Conservation (phyloP, 1,284 basidiomycete species). For the Apiotrichum domesticum region DNA sequence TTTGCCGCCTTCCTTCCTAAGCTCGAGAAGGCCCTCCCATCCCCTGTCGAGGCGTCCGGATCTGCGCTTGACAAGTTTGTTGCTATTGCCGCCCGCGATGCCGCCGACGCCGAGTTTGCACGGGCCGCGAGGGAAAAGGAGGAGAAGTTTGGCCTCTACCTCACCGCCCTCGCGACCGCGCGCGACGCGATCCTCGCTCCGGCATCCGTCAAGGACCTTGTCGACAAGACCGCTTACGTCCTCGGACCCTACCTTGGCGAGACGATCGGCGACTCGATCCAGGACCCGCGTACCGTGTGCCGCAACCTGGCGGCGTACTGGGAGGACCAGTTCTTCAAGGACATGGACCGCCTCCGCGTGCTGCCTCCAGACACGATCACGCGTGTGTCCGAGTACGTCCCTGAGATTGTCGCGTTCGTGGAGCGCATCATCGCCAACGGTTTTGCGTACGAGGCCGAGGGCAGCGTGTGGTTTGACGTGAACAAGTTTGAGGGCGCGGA, state of each 20-base stretch:
- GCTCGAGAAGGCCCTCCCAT: conserved; percentile 55
- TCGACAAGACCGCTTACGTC: conserved; percentile 69
- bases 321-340: conserved; percentile 85
- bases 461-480: conserved; percentile 95
- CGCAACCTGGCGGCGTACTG: conserved; percentile 79
- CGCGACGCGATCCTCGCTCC: conserved; percentile 31
- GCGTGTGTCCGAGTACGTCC: conserved; percentile 94
- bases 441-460: conserved; percentile 81
- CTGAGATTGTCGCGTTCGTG: conserved; percentile 88
- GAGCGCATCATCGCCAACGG: conserved; percentile 81
- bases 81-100: conserved; percentile 48
- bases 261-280: conserved; percentile 73
- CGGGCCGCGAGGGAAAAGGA: conserved; percentile 65
- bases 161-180: conserved; percentile 61
- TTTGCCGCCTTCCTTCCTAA: conserved; percentile 56
- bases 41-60: conserved; percentile 56
- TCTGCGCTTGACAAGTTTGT: conserved; percentile 54
- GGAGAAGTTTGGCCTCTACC: conserved; percentile 87
- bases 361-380: conserved; percentile 86
- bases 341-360: conserved; percentile 84
- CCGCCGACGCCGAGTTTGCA: conserved; percentile 54
- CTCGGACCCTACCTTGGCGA: conserved; percentile 68
- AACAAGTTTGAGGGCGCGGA: conserved; percentile 69
- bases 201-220: conserved; percentile 55
- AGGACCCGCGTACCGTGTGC: conserved; percentile 74